Conservation (phyloP, 1,139 yeast genomes). For the Debaryomyces fabryi region DNA sequence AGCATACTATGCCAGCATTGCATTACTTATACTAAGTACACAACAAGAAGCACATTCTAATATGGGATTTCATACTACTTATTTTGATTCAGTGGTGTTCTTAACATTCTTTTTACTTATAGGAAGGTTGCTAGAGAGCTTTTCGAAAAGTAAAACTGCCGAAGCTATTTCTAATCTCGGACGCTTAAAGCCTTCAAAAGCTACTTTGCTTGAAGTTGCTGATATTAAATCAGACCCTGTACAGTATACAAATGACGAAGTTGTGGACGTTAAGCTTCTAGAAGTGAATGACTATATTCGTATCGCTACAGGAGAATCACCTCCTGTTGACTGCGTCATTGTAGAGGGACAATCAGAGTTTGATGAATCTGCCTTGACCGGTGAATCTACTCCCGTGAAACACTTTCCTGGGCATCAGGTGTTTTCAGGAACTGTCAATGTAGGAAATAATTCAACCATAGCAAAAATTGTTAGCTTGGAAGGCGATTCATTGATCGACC, state of each 20-base stretch:
- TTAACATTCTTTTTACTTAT: slow-evolving; percentile 69
- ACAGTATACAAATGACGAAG: slow-evolving; percentile 33
- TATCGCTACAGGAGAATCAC: slow-evolving; percentile 68
- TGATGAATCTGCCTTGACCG: slow-evolving; percentile 79
- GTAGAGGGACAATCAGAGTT: slow-evolving; percentile 60
- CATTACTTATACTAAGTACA: slow-evolving; percentile 55
- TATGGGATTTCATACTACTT: slow-evolving; percentile 62
- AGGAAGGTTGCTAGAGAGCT: slow-evolving; percentile 69
- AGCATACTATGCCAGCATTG: slow-evolving; percentile 70
- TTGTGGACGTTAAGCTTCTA: slow-evolving; percentile 52
- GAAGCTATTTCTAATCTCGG: slow-evolving; percentile 61
- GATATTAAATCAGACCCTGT: slow-evolving; percentile 16
- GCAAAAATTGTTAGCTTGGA: slow-evolving; percentile 63
- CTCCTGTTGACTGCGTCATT: slow-evolving; percentile 70
- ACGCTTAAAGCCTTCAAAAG: slow-evolving; percentile 51
- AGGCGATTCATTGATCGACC: slow-evolving; percentile 69
- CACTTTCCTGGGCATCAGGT: slow-evolving; percentile 61
- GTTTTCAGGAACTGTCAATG: slow-evolving; percentile 72
- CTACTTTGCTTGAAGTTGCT: slow-evolving; percentile 46
- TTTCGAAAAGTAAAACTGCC: slow-evolving; percentile 68
- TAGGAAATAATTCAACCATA: slow-evolving; percentile 55
- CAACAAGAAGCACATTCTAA: slow-evolving; percentile 26
- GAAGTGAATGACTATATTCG: slow-evolving; percentile 67
- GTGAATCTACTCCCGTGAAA: slow-evolving; percentile 60
- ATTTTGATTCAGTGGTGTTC: slow-evolving; percentile 79